Conservation (phyloP, 306 rosid genomes). For the Gastrolobium bilobum region DNA sequence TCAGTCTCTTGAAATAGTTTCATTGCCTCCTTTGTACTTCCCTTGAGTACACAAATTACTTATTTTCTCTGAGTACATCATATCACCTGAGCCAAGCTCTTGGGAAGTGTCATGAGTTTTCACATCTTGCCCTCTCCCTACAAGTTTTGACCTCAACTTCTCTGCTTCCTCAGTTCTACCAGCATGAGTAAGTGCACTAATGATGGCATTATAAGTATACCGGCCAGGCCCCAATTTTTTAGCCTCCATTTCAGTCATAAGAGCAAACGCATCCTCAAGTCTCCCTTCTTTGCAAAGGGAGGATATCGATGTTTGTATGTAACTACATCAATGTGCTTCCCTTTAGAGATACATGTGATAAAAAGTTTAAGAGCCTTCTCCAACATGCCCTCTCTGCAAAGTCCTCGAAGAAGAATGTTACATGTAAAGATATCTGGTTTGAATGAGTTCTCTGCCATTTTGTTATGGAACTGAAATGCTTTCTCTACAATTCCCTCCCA, state of each 20-base stretch:
- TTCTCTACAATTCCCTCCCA: constrained; percentile 77
- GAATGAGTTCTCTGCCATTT: constrained; percentile 73
- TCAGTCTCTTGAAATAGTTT: constrained; percentile 65
- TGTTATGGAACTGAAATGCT: constrained; percentile 86
- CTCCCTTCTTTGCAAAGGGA: constrained; percentile 76
- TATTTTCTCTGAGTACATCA: constrained; percentile 68
- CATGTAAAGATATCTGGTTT: constrained; percentile 76
- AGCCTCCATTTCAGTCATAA: constrained; percentile 72
- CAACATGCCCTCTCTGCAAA: constrained; percentile 75
- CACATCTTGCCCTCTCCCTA: constrained; percentile 57
- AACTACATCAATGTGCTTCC: constrained; percentile 68
- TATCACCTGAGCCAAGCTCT: constrained; percentile 57
- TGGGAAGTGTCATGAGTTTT: constrained; percentile 48
- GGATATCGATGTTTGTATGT: constrained; percentile 88
- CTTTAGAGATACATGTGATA: constrained; percentile 73
- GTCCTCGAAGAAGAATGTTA: constrained; percentile 86
- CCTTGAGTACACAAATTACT: constrained; percentile 68
- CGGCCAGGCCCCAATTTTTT: constrained; percentile 71
- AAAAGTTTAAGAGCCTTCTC: constrained; percentile 84
- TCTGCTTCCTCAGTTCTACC: constrained; percentile 77
- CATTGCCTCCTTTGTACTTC: constrained; percentile 86
- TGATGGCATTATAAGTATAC: constrained; percentile 71
- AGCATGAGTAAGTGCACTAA: constrained; percentile 59
- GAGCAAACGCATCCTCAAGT: constrained; percentile 71
- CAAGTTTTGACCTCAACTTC: constrained; percentile 62